phyloP scores from a whole-genome alignment of 2,329 filamentous ascomycete genomes.

The Colletotrichum kahawae region DNA sequence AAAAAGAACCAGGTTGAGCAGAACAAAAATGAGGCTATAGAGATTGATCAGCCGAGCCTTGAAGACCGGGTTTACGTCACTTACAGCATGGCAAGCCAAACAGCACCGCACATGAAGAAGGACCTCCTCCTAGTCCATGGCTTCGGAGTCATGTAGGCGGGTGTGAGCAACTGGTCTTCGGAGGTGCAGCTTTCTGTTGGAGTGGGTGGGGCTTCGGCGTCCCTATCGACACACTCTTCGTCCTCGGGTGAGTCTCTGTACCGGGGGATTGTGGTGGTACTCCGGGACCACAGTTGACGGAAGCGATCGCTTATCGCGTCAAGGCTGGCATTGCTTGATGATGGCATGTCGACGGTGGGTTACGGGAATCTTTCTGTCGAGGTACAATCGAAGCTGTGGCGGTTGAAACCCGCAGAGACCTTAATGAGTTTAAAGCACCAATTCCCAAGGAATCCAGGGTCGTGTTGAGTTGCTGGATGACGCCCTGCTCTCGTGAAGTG shows the following conservation, averaged over 20 bases:
- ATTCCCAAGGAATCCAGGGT: not conserved
- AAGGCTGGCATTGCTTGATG: not conserved
- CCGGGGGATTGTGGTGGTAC: not conserved
- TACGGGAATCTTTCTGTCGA: not conserved
- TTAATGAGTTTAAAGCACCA: not conserved
- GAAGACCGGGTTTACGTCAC: not conserved
- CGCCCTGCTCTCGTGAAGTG: not conserved
- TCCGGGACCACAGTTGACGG: conserved; percentile 4
- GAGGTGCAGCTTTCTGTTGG: conserved; percentile 10
- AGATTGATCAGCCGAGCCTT: not conserved
- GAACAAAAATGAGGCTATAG: conserved; percentile 9
- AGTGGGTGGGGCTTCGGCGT: not conserved
- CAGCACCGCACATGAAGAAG: conserved; percentile 16
- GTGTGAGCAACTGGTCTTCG: conserved; percentile 5
- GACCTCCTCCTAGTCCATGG: conserved; percentile 16
- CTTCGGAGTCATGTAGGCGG: conserved; percentile 6
- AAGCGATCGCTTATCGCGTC: conserved; percentile 15
- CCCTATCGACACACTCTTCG: not conserved
- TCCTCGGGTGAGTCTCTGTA: conserved; percentile 7
- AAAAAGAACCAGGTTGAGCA: conserved; percentile 16
- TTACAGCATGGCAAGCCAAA: conserved; percentile 20
- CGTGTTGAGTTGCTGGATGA: not conserved
- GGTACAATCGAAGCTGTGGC: not conserved
- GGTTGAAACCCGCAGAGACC: not conserved
- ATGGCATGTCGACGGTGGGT: not conserved